Conservation (phyloP, 768 basidiomycete species). For the Suillus subaureus region DNA sequence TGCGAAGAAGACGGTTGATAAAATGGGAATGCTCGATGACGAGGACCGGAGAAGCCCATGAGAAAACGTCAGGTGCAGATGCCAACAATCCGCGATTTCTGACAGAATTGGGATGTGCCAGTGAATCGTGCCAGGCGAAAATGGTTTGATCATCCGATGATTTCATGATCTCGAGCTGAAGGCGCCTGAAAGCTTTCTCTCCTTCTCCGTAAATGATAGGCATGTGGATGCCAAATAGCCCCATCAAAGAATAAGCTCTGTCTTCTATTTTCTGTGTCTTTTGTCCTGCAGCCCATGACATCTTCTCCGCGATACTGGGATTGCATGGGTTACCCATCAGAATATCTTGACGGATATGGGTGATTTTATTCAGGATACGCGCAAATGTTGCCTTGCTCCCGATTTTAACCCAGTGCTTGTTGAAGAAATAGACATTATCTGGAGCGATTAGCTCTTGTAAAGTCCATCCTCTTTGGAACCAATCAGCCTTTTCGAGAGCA, state of each 20-base stretch:
- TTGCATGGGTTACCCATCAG: constrained; percentile 2
- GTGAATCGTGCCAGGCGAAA: constrained; percentile 13
- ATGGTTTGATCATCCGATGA: constrained; percentile 16
- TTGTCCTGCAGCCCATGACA: constrained; percentile 33
- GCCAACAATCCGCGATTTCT: constrained; percentile 8
- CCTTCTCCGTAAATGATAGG: constrained; percentile 23
- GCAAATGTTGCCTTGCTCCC: constrained; percentile 10
- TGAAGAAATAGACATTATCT: constrained; percentile 16
- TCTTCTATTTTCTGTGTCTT: constrained; percentile 34
- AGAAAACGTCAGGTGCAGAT: constrained; percentile 10
- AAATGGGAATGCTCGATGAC: constrained; percentile 5
- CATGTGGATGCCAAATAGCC: constrained; percentile 19
- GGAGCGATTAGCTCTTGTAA: constrained; percentile 21
- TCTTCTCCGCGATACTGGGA: constrained; percentile 21
- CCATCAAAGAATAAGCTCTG: constrained; percentile 30
- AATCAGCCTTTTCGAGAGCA: constrained; percentile 7
- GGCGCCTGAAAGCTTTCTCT: constrained; percentile 19
- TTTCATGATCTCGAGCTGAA: constrained; percentile 18
- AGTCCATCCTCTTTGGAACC: constrained; percentile 24
- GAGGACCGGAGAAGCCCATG: neutral
- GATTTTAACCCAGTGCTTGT: constrained; percentile 15
- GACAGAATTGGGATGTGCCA: neutral
- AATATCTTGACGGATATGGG: constrained; percentile 8
- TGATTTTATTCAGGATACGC: constrained; percentile 1
- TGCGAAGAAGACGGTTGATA: neutral